phyloP scores from a whole-genome alignment of 306 rosid genomes.

The Fragaria vesca region DNA sequence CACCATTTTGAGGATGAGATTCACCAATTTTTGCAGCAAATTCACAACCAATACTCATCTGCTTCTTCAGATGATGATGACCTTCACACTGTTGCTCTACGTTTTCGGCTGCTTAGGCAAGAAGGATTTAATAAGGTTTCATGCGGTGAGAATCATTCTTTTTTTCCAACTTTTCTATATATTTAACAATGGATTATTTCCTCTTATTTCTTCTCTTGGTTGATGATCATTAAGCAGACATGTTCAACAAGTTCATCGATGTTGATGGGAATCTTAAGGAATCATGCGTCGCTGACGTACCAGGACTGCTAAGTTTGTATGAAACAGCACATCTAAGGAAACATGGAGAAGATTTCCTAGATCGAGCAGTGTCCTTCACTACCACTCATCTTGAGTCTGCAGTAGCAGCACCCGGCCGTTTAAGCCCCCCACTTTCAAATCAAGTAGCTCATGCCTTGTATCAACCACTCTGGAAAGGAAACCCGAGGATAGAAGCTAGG shows the following conservation, averaged over 20 bases:
- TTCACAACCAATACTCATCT: background rate
- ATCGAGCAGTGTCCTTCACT: conserved; percentile 25
- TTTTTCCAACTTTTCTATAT: too few relatives aligned
- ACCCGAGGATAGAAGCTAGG: background rate
- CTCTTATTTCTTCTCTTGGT: background rate
- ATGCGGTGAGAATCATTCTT: background rate
- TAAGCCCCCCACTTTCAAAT: background rate
- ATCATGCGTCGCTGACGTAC: background rate
- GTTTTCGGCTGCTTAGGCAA: conserved; percentile 46
- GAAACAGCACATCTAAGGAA: background rate
- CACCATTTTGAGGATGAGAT: conserved; percentile 39
- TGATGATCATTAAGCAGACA: background rate
- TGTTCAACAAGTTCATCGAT: conserved; percentile 14
- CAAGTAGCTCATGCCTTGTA: background rate
- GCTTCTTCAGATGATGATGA: background rate
- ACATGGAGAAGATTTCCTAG: background rate
- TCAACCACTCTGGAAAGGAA: conserved; percentile 11
- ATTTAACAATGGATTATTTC: too few relatives aligned
- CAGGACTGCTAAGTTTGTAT: conserved; percentile 6
- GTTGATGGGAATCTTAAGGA: conserved; percentile 14
- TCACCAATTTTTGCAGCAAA: conserved; percentile 14
- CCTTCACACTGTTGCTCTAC: conserved; percentile 25
- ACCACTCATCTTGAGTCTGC: conserved; percentile 26
- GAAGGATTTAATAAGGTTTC: conserved; percentile 26
- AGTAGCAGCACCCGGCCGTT: background rate